Evolutionary conservation across 257 asterid genomes (phyloP).

Genomic region (Plantago elongata): DNA sequence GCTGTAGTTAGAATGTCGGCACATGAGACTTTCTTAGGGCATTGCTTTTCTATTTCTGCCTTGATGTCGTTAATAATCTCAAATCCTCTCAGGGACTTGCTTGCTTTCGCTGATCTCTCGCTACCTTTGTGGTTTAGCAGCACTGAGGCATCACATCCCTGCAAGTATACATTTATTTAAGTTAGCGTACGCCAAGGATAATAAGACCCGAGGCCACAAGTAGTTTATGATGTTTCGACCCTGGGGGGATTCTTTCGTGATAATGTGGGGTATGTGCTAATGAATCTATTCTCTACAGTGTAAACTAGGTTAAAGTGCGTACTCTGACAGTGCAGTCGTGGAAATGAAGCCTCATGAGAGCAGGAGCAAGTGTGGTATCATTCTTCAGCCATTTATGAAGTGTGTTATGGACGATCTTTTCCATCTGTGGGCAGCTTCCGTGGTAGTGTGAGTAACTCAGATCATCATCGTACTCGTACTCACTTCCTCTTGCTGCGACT

Average conservation of each 20-base stretch:
- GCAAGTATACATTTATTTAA: background rate
- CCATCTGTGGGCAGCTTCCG: constrained; percentile 43
- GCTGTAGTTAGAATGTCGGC: constrained; percentile 56
- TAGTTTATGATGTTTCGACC: too few relatives aligned
- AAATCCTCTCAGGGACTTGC: constrained; percentile 47
- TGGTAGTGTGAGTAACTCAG: constrained; percentile 39
- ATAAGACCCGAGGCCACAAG: too few relatives aligned
- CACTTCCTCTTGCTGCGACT: constrained; percentile 14
- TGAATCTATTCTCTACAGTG: background rate
- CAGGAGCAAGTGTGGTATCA: constrained; percentile 52
- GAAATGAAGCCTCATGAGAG: constrained; percentile 55
- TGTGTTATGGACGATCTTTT: constrained; percentile 35
- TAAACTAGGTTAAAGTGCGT: background rate
- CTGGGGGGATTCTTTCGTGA: too few relatives aligned
- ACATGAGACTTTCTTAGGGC: constrained; percentile 55
- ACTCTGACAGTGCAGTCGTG: constrained; percentile 55
- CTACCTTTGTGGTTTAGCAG: constrained; percentile 44
- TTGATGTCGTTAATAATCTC: constrained; percentile 46
- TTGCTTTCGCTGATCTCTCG: constrained; percentile 39
- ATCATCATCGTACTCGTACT: constrained; percentile 37
- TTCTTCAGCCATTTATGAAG: constrained; percentile 35
- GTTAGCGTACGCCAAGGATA: too few relatives aligned
- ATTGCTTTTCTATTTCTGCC: constrained; percentile 37
- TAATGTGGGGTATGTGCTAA: too few relatives aligned
- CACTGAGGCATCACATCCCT: constrained; percentile 67